Conservation (phyloP, 1,284 basidiomycete species). For the Leccinum pallidistipes region DNA sequence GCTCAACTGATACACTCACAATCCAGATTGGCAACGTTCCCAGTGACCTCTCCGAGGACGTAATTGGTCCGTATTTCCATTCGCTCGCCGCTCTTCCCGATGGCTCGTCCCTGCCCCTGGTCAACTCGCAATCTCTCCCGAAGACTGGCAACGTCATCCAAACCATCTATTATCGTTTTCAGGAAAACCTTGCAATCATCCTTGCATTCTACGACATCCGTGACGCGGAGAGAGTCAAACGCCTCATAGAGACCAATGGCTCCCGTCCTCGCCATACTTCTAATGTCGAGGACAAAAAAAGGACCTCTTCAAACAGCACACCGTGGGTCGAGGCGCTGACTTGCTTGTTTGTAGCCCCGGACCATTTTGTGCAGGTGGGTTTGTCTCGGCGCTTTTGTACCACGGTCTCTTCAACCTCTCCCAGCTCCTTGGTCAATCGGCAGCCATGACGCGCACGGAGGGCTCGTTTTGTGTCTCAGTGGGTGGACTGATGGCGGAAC, state of each 20-base stretch:
- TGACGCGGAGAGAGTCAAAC: conserved; percentile 49
- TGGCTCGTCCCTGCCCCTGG: conserved; percentile 11
- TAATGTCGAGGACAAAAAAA: conserved; percentile 25
- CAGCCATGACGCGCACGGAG: conserved; percentile 41
- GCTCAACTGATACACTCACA: conserved; percentile 15
- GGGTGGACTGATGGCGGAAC: conserved; percentile 24
- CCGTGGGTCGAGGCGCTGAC: conserved; percentile 28
- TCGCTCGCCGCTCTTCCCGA: conserved; percentile 23
- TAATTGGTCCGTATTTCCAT: conserved; percentile 34
- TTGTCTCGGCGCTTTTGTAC: background rate
- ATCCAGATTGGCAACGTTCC: conserved; percentile 36
- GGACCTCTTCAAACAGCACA: conserved; percentile 21
- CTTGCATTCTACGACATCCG: conserved; percentile 65
- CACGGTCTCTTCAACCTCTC: conserved; percentile 3
- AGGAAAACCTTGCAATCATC: conserved; percentile 50
- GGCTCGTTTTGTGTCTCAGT: conserved; percentile 43
- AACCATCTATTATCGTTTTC: conserved; percentile 53
- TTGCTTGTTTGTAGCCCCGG: conserved; percentile 34
- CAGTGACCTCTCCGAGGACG: conserved; percentile 36
- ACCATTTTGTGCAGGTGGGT: conserved; percentile 32
- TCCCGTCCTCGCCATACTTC: conserved; percentile 19
- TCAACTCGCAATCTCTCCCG: conserved; percentile 9
- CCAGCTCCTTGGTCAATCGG: conserved; percentile 44
- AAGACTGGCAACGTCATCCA: conserved; percentile 38
- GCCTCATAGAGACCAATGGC: conserved; percentile 38